Base-by-base conservation (phyloP, 2,329 filamentous ascomycete species). In the Xylariomycetidae sp. region DNA sequence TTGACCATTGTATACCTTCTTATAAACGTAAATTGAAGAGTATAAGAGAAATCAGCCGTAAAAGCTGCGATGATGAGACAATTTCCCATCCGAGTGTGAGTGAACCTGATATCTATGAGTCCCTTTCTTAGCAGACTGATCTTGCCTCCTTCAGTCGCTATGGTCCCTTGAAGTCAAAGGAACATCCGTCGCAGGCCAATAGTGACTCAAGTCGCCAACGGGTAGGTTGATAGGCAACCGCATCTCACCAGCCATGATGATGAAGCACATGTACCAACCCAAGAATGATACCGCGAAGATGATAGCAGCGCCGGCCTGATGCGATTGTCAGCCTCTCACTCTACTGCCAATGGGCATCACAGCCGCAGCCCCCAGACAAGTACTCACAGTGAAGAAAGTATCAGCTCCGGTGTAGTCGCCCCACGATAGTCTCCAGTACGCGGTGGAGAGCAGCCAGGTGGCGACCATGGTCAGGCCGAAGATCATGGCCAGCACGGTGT, bases 221-320 rank as follows among this genome's bases (percentile, higher is more conserved):
- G 70, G 70, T 5, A 72, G 56, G 26, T 59, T 65, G 23, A 72
- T 41, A 0, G 62, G 61, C 38, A 72, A 63, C 5, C 68, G 58
- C 67, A 73, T 72, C 53, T 74, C 70, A 3, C 63, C 66, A 1
- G 64, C 63, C 66, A 73, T 72, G 36, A 73, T 73, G 4, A 71
- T 68, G 27, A 72, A 63, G 10, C 65, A 64, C 54, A 73, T 69
- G 36, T 73, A 73, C 65, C 68, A 74, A 2, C 70, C 70, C 5
- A 74, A 42, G 0, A 64, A 14, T 0, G 62, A 65, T 2, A 70
- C 65, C 1, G 69, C 51, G 32, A 74, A 73, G n/a, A 66, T 48
- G 10, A 64, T 41, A 3, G 58, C 62, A 2, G 59, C 63, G 2
- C 61, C 62, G 15, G 54, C 53, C 61, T 63, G 27, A 10, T 3